Evolutionary conservation across 257 asterid species (phyloP).

Genomic region (Fraxinus cuspidata): DNA sequence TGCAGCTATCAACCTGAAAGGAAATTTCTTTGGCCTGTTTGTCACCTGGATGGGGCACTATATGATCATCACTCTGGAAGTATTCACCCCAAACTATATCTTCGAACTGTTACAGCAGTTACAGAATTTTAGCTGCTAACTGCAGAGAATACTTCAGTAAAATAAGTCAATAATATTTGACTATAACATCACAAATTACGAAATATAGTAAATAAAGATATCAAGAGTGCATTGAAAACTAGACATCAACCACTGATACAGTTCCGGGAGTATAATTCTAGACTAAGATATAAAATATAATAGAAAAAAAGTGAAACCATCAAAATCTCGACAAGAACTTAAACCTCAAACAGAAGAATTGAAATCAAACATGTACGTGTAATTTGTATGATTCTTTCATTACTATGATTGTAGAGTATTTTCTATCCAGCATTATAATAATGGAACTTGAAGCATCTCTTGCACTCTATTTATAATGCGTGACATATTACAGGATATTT

Average conservation of each 20-base stretch:
- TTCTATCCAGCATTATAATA: not conserved
- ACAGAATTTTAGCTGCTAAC: slow-evolving; percentile 59
- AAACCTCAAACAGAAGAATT: not conserved
- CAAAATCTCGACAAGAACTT: not conserved
- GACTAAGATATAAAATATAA: not conserved
- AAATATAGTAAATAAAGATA: not conserved
- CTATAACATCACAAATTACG: not conserved
- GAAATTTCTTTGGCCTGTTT: slow-evolving; percentile 34
- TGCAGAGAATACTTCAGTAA: slow-evolving; percentile 44
- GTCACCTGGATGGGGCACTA: slow-evolving; percentile 60
- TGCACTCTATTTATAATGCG: not conserved
- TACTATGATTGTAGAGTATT: not conserved
- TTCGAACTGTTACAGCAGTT: slow-evolving; percentile 73
- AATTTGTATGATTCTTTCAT: not conserved
- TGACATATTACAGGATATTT: not conserved
- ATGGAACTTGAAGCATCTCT: not conserved
- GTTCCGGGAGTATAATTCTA: not conserved
- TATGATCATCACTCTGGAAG: slow-evolving; percentile 67
- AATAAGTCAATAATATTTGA: slow-evolving; percentile 25
- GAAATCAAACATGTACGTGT: not conserved
- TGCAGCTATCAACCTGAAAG: slow-evolving; percentile 42
- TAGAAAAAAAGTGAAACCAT: not conserved
- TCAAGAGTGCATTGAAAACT: not conserved
- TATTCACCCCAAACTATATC: slow-evolving; percentile 75
- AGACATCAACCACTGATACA: not conserved